phyloP scores from a whole-genome alignment of 2,329 filamentous ascomycete genomes.

The Scedosporium minutisporum region DNA sequence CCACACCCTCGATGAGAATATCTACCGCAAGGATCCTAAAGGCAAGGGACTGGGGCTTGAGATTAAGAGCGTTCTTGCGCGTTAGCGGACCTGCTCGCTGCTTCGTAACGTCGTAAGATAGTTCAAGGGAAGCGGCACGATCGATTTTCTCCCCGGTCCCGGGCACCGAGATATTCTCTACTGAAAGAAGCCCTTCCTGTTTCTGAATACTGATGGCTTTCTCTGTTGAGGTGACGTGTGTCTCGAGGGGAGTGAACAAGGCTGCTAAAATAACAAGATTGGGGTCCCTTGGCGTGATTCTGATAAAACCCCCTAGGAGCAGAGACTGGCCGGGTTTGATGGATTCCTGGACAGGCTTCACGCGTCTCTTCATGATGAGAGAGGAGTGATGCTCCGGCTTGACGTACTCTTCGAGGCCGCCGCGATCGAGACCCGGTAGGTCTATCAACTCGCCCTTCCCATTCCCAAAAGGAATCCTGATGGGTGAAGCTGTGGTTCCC shows the following conservation, averaged over 20 bases:
- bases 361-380: conserved; percentile 69
- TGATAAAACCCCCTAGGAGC: conserved; percentile 74
- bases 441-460: conserved; percentile 88
- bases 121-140: conserved; percentile 64
- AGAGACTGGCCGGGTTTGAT: conserved; percentile 72
- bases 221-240: conserved; percentile 68
- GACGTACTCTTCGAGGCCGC: conserved; percentile 62
- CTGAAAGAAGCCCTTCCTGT: conserved; percentile 45
- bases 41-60: conserved; percentile 60
- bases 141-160: conserved; percentile 48
- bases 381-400: conserved; percentile 52
- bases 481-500: conserved; percentile 90
- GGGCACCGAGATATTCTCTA: conserved; percentile 54
- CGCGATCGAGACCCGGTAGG: conserved; percentile 73
- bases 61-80: conserved; percentile 48
- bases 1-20: conserved; percentile 81
- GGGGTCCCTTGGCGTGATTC: conserved; percentile 63
- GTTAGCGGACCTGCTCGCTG: conserved; percentile 66
- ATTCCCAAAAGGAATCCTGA: conserved; percentile 80
- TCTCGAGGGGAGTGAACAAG: conserved; percentile 69
- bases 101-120: conserved; percentile 78
- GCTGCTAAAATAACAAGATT: conserved; percentile 66
- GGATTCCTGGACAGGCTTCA: conserved; percentile 62
- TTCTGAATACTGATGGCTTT: conserved; percentile 70
- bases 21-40: conserved; percentile 75